Evolutionary conservation across 768 basidiomycete species (phyloP), one percentile per base, ranked within the genome.

Genomic region (Hygrophoropsis aurantiaca): DNA sequence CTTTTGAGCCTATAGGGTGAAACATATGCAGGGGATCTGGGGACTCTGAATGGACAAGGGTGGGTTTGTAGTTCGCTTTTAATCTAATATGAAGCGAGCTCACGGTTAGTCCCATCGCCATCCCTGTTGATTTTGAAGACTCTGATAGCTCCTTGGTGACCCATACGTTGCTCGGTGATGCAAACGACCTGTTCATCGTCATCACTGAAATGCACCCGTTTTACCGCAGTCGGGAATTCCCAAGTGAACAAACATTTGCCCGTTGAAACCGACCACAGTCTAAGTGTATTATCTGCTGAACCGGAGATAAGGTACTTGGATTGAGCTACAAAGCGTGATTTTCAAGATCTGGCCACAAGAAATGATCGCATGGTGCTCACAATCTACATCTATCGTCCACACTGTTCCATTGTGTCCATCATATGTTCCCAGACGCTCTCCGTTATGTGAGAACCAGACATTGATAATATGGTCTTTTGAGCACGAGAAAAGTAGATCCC

Each of bases 201-300:
- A 47, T 89, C 87, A 67, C 81, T 92, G 76, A 95, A 97, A 6
- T 84, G 81, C 19, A 98, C 95, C 37, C 95, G 78, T 77, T 97
- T 98, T 57, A 99, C 90, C 4, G 97, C 97, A 0, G 95, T 98
- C 27, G 90, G 90, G 77, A 97, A 97, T 67, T 98, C 95, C 97
- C 97, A 99, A 3, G 81, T 86, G n/a, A 18, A 42, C 23, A 99
- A 75, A 61, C 91, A 94, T 70, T 97, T 92, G 49, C 95, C 97
- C 4, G 85, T 87, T 41, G 81, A 72, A 24, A 97, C 90, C 38
- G 79, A 76, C 97, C 95, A 99, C 8, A 99, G 75, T 52, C 86
- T 82, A 67, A 99, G 79, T 34, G 82, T 80, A 67, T 97, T 99
- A 68, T 99, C 95, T 13, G 97, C 95, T 2, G 94, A 82, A 9